phyloP scores from a whole-genome alignment of 306 rosid species.

The Alnus glutinosa region DNA sequence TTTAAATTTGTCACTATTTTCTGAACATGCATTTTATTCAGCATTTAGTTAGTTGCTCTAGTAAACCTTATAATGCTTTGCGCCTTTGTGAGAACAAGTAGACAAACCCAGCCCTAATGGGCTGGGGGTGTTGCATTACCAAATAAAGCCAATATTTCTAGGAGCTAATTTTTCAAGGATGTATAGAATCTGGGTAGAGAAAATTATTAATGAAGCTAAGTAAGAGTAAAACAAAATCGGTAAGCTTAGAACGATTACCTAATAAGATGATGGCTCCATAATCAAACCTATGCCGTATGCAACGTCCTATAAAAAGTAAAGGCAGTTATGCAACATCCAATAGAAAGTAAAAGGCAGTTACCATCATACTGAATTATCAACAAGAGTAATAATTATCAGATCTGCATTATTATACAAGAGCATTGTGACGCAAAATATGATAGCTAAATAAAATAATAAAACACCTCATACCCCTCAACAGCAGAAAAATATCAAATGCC shows the following conservation, averaged over 20 bases:
- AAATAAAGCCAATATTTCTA: not conserved
- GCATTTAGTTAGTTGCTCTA: too few species aligned
- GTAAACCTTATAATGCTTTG: too few species aligned
- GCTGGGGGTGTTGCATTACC: too few species aligned
- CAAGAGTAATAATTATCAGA: slow-evolving; percentile 1
- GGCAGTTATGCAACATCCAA: slow-evolving; percentile 72
- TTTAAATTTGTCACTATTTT: too few species aligned
- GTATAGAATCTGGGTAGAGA: not conserved
- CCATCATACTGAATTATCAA: not conserved
- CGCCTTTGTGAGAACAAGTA: too few species aligned
- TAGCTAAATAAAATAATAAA: not conserved
- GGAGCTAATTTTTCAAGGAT: not conserved
- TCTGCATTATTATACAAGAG: not conserved
- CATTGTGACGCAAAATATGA: not conserved
- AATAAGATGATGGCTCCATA: slow-evolving; percentile 88
- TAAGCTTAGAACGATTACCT: slow-evolving; percentile 53
- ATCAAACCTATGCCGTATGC: slow-evolving; percentile 86
- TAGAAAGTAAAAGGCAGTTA: slow-evolving; percentile 29
- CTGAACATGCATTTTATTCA: too few species aligned
- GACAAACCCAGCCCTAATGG: too few species aligned
- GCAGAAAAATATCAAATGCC: not conserved
- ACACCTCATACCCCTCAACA: not conserved
- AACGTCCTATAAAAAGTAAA: slow-evolving; percentile 64
- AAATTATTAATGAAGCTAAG: not conserved
- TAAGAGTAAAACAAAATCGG: not conserved